These are phyloP conservation scores for Kluyveromyces wickerhamii DNA, from an alignment of 805 yeast species.

Conservation along the genomic window DNA sequence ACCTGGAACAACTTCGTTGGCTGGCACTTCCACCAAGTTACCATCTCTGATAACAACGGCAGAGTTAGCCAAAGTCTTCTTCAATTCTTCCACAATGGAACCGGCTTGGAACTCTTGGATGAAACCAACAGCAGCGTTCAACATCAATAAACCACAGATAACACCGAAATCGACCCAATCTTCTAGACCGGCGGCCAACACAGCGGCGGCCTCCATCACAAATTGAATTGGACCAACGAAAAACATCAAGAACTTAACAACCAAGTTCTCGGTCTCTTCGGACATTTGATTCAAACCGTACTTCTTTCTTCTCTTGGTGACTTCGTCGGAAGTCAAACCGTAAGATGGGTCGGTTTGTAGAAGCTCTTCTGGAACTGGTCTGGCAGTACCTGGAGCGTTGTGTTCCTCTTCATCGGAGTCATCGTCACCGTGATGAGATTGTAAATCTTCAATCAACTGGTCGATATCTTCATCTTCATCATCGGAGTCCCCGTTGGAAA, in stretches of 20 bases:
- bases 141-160: slow-evolving; percentile 74
- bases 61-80: slow-evolving; percentile 87
- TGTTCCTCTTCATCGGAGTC: slow-evolving; percentile 39
- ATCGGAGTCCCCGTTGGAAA: slow-evolving; percentile 40
- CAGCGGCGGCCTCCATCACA: slow-evolving; percentile 96
- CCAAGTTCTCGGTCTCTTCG: slow-evolving; percentile 74
- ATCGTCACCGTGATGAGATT: slow-evolving; percentile 46
- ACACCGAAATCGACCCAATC: slow-evolving; percentile 99
- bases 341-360: slow-evolving; percentile 70
- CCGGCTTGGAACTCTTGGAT: slow-evolving; percentile 97
- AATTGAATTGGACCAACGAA: slow-evolving; percentile 94
- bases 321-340: slow-evolving; percentile 78
- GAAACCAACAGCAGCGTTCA: slow-evolving; percentile 93
- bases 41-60: slow-evolving; percentile 85
- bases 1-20: slow-evolving; percentile 90
- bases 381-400: slow-evolving; percentile 49
- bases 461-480: slow-evolving; percentile 60
- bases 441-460: slow-evolving; percentile 70
- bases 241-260: slow-evolving; percentile 76
- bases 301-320: slow-evolving; percentile 76
- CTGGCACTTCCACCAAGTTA: slow-evolving; percentile 61
- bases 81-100: slow-evolving; percentile 93
- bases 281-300: slow-evolving; percentile 86
- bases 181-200: slow-evolving; percentile 90
- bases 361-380: slow-evolving; percentile 80